These are phyloP conservation scores for Erodium moschatum DNA, from an alignment of 441 rosid species.

Conservation along the genomic window DNA sequence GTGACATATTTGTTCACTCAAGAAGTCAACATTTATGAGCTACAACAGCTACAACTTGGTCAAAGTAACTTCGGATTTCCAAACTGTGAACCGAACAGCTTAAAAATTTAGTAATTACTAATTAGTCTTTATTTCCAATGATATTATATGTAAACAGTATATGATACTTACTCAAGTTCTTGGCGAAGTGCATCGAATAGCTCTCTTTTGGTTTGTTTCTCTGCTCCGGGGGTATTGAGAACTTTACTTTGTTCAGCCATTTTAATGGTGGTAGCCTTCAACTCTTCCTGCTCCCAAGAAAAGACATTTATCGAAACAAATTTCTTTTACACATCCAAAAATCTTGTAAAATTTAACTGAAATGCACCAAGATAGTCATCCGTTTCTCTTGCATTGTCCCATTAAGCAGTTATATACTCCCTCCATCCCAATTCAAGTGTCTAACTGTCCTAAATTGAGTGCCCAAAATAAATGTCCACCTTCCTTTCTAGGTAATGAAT, in stretches of 20 bases:
- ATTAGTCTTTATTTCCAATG: not conserved
- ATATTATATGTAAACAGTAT: not conserved
- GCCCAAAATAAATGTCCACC: too few relatives aligned
- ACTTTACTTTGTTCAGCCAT: conserved; percentile 94
- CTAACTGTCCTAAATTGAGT: not conserved
- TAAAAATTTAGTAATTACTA: not conserved
- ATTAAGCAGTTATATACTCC: not conserved
- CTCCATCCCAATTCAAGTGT: not conserved
- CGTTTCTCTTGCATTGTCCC: not conserved
- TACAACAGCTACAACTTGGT: not conserved
- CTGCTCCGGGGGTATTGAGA: conserved; percentile 89
- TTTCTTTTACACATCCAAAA: not conserved
- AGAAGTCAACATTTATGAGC: not conserved
- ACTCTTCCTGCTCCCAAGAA: conserved; percentile 53
- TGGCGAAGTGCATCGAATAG: conserved; percentile 86
- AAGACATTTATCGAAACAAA: not conserved
- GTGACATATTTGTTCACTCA: not conserved
- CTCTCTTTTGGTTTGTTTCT: conserved; percentile 94
- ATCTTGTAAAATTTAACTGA: not conserved
- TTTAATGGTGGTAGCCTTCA: conserved; percentile 77
- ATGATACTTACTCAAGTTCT: conserved; percentile 64
- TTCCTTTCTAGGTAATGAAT: not conserved
- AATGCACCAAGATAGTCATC: not conserved
- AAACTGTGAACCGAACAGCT: not conserved
- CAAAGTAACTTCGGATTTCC: not conserved